Conservation (phyloP, 192 early-diverging fungal species). For the Podochytrium sp. region DNA sequence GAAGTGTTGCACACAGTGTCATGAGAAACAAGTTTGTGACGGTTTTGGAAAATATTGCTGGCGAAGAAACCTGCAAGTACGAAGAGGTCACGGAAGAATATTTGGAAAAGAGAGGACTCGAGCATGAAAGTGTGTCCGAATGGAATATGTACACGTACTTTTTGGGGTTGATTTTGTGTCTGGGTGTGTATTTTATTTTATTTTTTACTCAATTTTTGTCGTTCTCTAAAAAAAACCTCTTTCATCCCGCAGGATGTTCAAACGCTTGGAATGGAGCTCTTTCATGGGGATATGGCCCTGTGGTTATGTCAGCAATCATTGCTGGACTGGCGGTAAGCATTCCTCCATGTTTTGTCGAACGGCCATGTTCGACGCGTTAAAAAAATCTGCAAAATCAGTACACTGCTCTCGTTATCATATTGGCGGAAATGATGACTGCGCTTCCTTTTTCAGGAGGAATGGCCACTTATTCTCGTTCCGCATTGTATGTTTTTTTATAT, state of each 20-base stretch:
- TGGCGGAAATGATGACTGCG: slow-evolving; percentile 19
- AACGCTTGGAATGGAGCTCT: slow-evolving; percentile 7
- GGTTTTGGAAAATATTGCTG: background rate
- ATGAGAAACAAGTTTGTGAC: background rate
- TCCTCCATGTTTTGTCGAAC: too few species aligned
- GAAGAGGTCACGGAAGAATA: background rate
- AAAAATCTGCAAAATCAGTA: too few species aligned
- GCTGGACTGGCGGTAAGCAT: slow-evolving; percentile 1
- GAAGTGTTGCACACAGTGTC: too few species aligned
- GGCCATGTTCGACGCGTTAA: too few species aligned
- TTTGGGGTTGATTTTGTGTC: slow-evolving; percentile 5
- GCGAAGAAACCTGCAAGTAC: slow-evolving; percentile 16
- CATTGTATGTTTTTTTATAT: too few species aligned
- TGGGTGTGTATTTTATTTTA: background rate
- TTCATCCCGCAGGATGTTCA: slow-evolving; percentile 16
- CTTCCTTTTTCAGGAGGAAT: slow-evolving; percentile 18
- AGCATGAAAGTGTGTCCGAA: background rate
- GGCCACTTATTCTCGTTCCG: slow-evolving; percentile 8
- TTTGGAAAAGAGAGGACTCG: background rate
- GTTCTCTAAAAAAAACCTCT: background rate
- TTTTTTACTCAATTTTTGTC: background rate
- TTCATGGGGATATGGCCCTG: background rate
- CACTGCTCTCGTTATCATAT: background rate
- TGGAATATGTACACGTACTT: slow-evolving; percentile 13
- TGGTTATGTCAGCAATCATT: background rate